Evolutionary conservation across 257 asterid genomes (phyloP), one percentile per base, ranked within the genome.

Genomic region (Leptodermis oblonga): DNA sequence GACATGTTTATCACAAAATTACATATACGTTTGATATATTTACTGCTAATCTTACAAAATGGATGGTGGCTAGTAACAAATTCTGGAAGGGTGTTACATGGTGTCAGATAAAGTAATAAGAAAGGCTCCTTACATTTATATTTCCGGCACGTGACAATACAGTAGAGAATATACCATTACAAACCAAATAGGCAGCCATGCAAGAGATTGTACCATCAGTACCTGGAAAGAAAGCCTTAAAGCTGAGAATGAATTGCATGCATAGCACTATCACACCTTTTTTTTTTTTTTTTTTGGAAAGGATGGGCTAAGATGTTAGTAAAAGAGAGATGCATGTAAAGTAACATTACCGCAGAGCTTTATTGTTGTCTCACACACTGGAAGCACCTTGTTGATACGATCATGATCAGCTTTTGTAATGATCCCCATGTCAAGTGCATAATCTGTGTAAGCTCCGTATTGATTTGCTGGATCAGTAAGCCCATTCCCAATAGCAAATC

Each of bases 401-500:
- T 82, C 88, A 74, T 90, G 89, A 77, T 85, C 86, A 68, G 92
- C 65, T 70, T 88, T 83, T 18, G 85, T 78, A 69, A 92, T 77
- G 72, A 92, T 28, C 69, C 95, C 97, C 96, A 82, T 77, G 80
- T 84, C 97, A 82, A 88, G 79, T 70, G 98, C 97, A 85, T 78
- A 90, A 82, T 92, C 98, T 69, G 98, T 85, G 77, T 92, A 92
- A 61, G 98, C 97, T 62, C 81, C 90, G 63, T 92, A 92, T 72
- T 92, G 97, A 75, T 86, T 88, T 81, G 79, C 95, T 72, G 97
- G 98, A 79, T 92, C 95, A 14, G 98, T 92, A 48, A 92, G 90
- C 71, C 98, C 98, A 80, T 92, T 92, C 68, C 98, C 98, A 51
- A 90, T 88, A 62, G 97, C 97, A 79, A 92, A 90, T 70, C 97